Conservation (phyloP, 768 basidiomycete species). For the Trametes meyenii region DNA sequence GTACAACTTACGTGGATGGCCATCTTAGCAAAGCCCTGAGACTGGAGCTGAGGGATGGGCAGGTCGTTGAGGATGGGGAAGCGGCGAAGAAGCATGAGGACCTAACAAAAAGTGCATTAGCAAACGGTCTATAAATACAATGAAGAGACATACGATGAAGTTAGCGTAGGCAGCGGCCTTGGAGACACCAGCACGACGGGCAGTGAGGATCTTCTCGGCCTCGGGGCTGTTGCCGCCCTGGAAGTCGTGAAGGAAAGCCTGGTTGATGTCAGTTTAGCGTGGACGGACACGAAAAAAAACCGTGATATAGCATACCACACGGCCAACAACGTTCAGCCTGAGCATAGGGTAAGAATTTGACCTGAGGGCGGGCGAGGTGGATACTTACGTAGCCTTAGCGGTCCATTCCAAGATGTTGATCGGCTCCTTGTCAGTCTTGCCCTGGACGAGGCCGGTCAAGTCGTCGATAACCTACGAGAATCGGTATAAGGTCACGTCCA, state of each 20-base stretch:
- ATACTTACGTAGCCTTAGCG: constrained; percentile 19
- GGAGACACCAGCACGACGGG: constrained; percentile 18
- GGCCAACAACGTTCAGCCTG: constrained; percentile 12
- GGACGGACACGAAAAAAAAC: background rate
- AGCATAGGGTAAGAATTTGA: background rate
- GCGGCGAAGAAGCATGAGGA: constrained; percentile 31
- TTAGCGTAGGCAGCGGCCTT: background rate
- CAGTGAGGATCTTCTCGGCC: constrained; percentile 28
- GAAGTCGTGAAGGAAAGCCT: constrained; percentile 43
- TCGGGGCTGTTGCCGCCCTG: constrained; percentile 32
- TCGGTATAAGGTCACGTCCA: background rate
- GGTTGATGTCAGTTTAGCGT: background rate
- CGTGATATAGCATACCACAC: background rate
- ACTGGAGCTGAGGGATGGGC: constrained; percentile 27
- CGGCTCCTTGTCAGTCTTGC: background rate
- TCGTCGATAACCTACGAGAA: constrained; percentile 4
- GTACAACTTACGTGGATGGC: constrained; percentile 14
- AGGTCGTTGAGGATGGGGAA: constrained; percentile 33
- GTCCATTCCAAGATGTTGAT: constrained; percentile 23
- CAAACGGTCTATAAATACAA: background rate
- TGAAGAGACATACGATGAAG: constrained; percentile 1
- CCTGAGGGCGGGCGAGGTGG: too few relatives aligned
- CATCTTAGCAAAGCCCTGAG: constrained; percentile 20
- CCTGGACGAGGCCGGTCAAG: background rate
- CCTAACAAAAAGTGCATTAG: background rate